Evolutionary conservation across 2,329 filamentous ascomycete genomes (phyloP), one percentile per base, ranked within the genome.

Genomic region (Clarireedia hainanense): DNA sequence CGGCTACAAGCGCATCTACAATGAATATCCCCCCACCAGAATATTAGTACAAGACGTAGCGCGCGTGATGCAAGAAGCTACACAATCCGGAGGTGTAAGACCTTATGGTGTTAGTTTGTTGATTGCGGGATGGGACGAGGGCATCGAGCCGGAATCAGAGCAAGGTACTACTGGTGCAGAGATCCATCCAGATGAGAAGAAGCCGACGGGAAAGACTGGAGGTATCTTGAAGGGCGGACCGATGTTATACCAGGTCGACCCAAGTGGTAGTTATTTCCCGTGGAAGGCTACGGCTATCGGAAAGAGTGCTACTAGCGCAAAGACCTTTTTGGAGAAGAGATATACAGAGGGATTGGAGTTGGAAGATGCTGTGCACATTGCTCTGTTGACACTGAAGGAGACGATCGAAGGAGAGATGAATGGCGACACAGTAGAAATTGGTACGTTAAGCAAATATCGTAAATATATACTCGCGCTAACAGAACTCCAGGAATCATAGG

Each of bases 391-490:
- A 26, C 77, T 99, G 71, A 99, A 99, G 80, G 94, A 99, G 80
- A 96, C 94, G 57, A 99, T 99, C 70, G 92, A 97, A 76, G 94
- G 94, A 57, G 94, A 97, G 77, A 97, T 97, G 92, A 97, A 92
- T 65, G 92, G 92, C 60, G 91, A 97, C 72, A 96, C 92, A 34
- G 95, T 99, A 62, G 94, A 99, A 76, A 96, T 99, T 73, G 92
- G 90, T 91, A 75, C 72, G 84, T 71, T 45, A 6, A 43, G 36
- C 6, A n/a, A 20, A 34, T 46, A 46, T 47, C 10, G 2, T 12
- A 15, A n/a, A 14, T 9, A 20, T 51, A 51, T 49, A n/a, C 51
- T 50, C 56, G 56, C 49, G 47, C 63, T 67, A 64, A 69, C 57
- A 47, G 30, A 12, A 63, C 71, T 60, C 4, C 50, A 94, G 90